phyloP scores from a whole-genome alignment of 257 asterid species.

The Eustoma russellianum region DNA sequence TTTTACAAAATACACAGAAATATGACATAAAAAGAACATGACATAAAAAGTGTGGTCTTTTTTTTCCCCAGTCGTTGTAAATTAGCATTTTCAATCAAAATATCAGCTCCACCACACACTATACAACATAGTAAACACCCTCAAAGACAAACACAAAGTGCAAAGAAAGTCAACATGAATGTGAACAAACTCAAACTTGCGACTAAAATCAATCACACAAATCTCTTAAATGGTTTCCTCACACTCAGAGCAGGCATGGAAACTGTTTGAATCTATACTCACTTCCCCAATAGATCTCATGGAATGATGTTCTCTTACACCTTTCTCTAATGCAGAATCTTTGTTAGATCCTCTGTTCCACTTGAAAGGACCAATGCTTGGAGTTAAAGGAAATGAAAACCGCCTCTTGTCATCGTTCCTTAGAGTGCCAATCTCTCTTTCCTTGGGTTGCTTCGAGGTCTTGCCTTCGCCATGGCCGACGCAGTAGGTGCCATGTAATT shows the following conservation, averaged over 20 bases:
- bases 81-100: constrained; percentile 20
- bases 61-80: constrained; percentile 27
- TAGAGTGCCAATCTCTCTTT: constrained; percentile 58
- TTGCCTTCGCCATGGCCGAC: constrained; percentile 69
- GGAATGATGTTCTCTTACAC: constrained; percentile 35
- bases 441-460: constrained; percentile 75
- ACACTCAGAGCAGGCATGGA: constrained; percentile 71
- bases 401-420: constrained; percentile 54
- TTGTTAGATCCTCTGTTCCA: constrained; percentile 65
- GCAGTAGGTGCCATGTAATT: constrained; percentile 81
- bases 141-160: constrained; percentile 6
- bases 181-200: constrained; percentile 17
- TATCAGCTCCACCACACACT: constrained; percentile 22
- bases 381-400: constrained; percentile 79
- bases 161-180: constrained; percentile 16
- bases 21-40: too few relatives aligned
- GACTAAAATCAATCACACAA: constrained; percentile 50
- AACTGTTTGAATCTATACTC: constrained; percentile 54
- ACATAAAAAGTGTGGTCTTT: too few relatives aligned
- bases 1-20: too few relatives aligned
- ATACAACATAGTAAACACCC: constrained; percentile 14
- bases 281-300: constrained; percentile 39
- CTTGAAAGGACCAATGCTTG: constrained; percentile 50
- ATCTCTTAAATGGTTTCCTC: constrained; percentile 84
- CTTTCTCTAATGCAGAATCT: constrained; percentile 40